Base-by-base conservation (phyloP, 257 asterid species). In the Solanum virginianum region DNA sequence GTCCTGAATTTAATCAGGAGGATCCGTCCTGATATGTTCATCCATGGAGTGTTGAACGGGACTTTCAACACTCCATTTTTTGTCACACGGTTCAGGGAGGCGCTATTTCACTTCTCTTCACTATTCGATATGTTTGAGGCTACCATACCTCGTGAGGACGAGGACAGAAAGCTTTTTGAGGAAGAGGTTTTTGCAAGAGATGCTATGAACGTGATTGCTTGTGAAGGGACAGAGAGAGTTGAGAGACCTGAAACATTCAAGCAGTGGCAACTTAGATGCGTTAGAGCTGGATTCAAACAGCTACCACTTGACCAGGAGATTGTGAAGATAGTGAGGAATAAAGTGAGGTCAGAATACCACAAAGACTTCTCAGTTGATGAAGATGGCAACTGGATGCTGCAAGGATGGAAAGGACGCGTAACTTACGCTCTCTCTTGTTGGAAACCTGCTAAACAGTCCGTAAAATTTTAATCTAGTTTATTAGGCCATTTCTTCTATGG, bases 191-290 rank as follows among this genome's bases (percentile, higher is more conserved):
- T 56, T 3, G 90, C 84, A 15, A 84, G 90, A 80, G 90, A 89
- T 10, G 87, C 90, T 18, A 36, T 89, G 85, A 89, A 89, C 11
- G 91, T 87, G 18, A 87, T 89, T 9, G 82, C 91, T 39, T 84
- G 89, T 74, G 91, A 89, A 80, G 91, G 89, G 53, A 85, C 91
- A 0, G 91, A 87, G 68, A 85, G 91, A 45, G 88, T 89, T 18
- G 91, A 89, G 85, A 84, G 91, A 82, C 85, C 91, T 1, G 89
- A 89, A 82, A 87, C 90, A 1, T 89, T 84, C 65, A 89, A 87
- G 87, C 89, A 89, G 22, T 89, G 85, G 90, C 89, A 87, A 59
- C 77, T 81, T 32, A 87, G 86, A 80, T 85, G 80, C 85, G 7
- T 49, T 22, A 80, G 91, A 84, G 89, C 88, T 24, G 89, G 91